Evolutionary conservation across 2,329 filamentous ascomycete species (phyloP).

Genomic region (Colletotrichum trifolii): DNA sequence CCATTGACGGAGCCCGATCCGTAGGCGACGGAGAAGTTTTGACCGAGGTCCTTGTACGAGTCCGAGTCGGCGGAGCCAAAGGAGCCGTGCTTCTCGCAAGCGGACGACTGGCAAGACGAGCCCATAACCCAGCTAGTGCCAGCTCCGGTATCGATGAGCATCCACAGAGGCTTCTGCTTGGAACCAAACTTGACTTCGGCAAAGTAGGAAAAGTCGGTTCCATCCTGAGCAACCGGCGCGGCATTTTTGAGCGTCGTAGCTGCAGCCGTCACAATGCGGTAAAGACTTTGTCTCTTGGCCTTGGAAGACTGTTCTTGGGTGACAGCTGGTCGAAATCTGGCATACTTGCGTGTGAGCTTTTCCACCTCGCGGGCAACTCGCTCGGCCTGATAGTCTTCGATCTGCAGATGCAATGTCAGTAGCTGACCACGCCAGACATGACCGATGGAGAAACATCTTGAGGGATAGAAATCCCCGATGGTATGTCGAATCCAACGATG

Average conservation of each 20-base stretch:
- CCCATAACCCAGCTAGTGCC: constrained; percentile 88
- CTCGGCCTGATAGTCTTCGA: constrained; percentile 45
- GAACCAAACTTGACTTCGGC: constrained; percentile 68
- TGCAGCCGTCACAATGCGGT: constrained; percentile 58
- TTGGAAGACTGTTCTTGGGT: constrained; percentile 17
- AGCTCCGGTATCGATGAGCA: constrained; percentile 75
- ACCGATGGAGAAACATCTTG: too few relatives aligned
- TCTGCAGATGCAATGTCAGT: constrained; percentile 40
- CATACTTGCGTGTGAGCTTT: constrained; percentile 55
- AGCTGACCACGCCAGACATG: background rate
- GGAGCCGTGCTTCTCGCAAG: constrained; percentile 76
- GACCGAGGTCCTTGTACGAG: constrained; percentile 64
- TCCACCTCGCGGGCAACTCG: constrained; percentile 51
- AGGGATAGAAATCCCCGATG: too few relatives aligned
- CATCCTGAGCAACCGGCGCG: constrained; percentile 71
- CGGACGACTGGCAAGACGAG: constrained; percentile 70
- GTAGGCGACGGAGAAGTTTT: constrained; percentile 75
- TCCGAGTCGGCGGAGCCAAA: constrained; percentile 76
- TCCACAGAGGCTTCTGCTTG: constrained; percentile 62
- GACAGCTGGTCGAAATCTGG: constrained; percentile 41
- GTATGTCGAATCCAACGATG: background rate
- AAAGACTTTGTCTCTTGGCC: constrained; percentile 57
- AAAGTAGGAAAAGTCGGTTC: constrained; percentile 75
- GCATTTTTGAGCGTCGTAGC: constrained; percentile 59
- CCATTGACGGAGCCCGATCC: constrained; percentile 82